Base-by-base conservation (phyloP, 192 early-diverging fungal species). In the Coemansia sp. region DNA sequence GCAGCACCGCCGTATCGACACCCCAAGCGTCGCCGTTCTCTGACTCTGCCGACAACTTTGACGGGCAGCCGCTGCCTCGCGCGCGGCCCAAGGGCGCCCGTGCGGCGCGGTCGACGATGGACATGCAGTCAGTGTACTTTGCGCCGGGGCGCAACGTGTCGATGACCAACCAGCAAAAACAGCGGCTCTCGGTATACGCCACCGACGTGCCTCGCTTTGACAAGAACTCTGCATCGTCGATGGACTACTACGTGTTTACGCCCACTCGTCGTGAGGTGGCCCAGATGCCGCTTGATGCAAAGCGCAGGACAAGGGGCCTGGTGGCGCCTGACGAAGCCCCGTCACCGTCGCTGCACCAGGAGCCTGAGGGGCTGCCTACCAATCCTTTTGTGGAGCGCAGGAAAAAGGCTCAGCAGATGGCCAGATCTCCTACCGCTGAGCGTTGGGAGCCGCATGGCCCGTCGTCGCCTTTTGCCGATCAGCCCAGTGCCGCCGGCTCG, bases 101-200 rank as follows among this genome's bases (percentile, higher is more conserved):
- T 3, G 49, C 68, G 0, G 74, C 68, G 10, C 74, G 80, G 50
- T 76, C 71, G 15, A 66, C 47, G 18, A 58, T 75, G 11, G 74
- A 81, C 55, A 81, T 76, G 71, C 80, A 81, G 65, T 81, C 80
- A 0, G 80, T 81, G 68, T 81, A 81, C 58, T 81, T 81, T 76
- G 80, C 80, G 62, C 80, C 80, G 6, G 80, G 80, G 13, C 80
- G 80, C 40, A 81, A 81, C 74, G 65, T 81, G 40, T 73, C 71
- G 5, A 73, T 68, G 72, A 74, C 79, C 36, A 81, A 81, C 66
- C 78, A 80, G 46, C 72, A 75, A 61, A 65, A 75, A 31, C 73
- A 75, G 63, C 43, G 73, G 13, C 50, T 66, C 52, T 76, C 79
- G 5, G 33, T 73, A 33, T 74, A 81, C 43, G 58, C 70, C 3